Base-by-base conservation (phyloP, 352 stramenopile species). In the Pythium vanterpoolii region DNA sequence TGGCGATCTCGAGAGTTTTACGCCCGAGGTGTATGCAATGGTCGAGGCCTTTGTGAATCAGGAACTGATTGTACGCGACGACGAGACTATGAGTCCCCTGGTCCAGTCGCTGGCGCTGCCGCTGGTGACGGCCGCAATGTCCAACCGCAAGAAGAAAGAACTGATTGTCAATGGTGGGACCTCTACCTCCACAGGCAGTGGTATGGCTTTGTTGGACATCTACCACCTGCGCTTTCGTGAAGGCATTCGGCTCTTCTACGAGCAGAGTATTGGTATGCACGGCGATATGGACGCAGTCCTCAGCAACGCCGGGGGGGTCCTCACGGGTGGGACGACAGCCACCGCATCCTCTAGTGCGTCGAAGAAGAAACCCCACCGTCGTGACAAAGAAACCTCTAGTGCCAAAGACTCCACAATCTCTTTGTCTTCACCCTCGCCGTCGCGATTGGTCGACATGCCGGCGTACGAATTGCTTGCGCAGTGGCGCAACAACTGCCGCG, bases 241-340 rank as follows among this genome's bases (percentile, higher is more conserved):
- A 56, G 83, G 83, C 23, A 56, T 93, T 4, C 81, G 79, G 4
- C 44, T 93, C 27, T 93, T 91, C 61, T 93, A 93, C 64, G 81
- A 91, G 61, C 59, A 85, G 53, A 70, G 81, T 23, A 74, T 93
- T 21, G 83, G 83, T n/a, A 83, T 90, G 71, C 61, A 80, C 36
- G 79, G 83, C 33, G 83, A 93, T 48, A 90, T 93, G 83, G 81
- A 93, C 63, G 80, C 77, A 19, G 62, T 85, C 45, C 56, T 93
- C 8, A 52, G 60, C 4, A 76, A 83, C 26, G 52, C 61, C 16
- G 26, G 49, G 9, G 61, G 61, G 9, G 47, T 67, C 1, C 59
- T 77, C 4, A 76, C n/a, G n/a, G n/a, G 68, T 14, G 55, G 57
- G 31, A 62, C 64, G 7, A 27, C 45, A 16, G 64, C 58, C 14